phyloP scores from a whole-genome alignment of 495 filamentous ascomycete species.

The Penicillium goetzii region DNA sequence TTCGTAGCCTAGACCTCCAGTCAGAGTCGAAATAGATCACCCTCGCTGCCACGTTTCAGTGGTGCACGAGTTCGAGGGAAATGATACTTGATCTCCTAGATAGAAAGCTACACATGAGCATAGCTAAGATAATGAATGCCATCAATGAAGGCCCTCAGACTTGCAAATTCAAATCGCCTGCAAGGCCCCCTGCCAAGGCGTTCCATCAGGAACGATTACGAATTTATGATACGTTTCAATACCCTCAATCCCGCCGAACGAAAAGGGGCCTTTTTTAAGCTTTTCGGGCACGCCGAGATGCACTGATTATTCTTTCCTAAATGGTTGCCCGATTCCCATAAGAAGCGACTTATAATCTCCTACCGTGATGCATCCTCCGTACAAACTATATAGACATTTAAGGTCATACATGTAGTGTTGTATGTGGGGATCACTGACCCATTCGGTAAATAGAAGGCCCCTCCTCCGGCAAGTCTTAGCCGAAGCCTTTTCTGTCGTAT shows the following conservation, averaged over 20 bases:
- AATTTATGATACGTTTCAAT: neutral
- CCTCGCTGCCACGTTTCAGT: neutral
- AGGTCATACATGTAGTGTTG: neutral
- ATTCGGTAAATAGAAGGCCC: neutral
- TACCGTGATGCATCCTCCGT: neutral
- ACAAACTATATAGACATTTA: too few species aligned
- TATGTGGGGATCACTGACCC: neutral
- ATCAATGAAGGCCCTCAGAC: neutral
- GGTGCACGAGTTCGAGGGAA: neutral
- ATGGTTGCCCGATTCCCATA: neutral
- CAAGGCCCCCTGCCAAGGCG: neutral
- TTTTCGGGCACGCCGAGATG: neutral
- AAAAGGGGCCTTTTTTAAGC: neutral
- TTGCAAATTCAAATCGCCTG: neutral
- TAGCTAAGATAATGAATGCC: neutral
- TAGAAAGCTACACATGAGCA: neutral
- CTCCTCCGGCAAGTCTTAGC: neutral
- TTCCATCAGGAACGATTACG: neutral
- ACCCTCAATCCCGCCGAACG: neutral
- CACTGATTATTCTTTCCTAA: neutral
- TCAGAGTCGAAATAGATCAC: neutral
- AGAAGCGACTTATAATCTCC: neutral
- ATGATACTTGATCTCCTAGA: neutral
- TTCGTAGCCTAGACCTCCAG: conserved; percentile 6
- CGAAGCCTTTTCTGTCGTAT: neutral